A percentile compares a stretch with the other conserved stretches of the same genome.
phyloP scores from a whole-genome alignment of 371 early-diverging fungal species.

The Rhizopus arrhizus region DNA sequence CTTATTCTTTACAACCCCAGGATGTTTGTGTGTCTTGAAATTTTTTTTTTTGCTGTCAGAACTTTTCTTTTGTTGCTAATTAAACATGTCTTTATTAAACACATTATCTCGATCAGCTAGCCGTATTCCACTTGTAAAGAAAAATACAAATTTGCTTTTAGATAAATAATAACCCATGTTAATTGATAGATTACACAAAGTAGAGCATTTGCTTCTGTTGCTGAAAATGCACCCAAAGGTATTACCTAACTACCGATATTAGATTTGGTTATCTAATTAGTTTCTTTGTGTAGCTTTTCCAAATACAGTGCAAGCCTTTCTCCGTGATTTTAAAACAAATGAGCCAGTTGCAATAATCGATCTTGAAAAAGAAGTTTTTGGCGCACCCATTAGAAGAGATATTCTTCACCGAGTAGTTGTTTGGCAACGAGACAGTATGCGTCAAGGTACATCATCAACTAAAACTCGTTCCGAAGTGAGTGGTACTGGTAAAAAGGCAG shows the following conservation, averaged over 20 bases:
- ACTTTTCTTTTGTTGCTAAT: constrained; percentile 9
- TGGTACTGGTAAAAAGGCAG: constrained; percentile 77
- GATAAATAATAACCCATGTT: neutral
- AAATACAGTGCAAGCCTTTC: constrained; percentile 73
- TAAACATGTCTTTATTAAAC: constrained; percentile 8
- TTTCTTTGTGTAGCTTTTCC: constrained; percentile 15
- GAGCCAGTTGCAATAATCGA: constrained; percentile 75
- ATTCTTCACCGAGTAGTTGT: constrained; percentile 85
- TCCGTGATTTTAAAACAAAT: constrained; percentile 78
- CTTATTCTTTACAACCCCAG: constrained; percentile 12
- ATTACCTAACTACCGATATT: neutral
- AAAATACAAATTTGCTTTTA: neutral
- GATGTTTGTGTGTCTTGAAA: constrained; percentile 4
- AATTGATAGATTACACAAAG: constrained; percentile 17
- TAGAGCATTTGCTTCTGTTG: constrained; percentile 31
- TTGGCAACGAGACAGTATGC: constrained; percentile 79
- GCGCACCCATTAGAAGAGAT: constrained; percentile 80
- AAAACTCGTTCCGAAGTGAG: constrained; percentile 84
- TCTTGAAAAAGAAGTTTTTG: constrained; percentile 79
- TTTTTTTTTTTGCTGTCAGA: constrained; percentile 3
- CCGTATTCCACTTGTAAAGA: neutral
- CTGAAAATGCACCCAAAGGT: constrained; percentile 29
- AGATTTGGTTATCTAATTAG: neutral
- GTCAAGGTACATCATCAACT: constrained; percentile 86
- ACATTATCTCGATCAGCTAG: neutral